Percentiles rank a stretch among this genome's conserved stretches.
Conservation (phyloP, 164 flowering plant species). For the Saururus chinensis region DNA sequence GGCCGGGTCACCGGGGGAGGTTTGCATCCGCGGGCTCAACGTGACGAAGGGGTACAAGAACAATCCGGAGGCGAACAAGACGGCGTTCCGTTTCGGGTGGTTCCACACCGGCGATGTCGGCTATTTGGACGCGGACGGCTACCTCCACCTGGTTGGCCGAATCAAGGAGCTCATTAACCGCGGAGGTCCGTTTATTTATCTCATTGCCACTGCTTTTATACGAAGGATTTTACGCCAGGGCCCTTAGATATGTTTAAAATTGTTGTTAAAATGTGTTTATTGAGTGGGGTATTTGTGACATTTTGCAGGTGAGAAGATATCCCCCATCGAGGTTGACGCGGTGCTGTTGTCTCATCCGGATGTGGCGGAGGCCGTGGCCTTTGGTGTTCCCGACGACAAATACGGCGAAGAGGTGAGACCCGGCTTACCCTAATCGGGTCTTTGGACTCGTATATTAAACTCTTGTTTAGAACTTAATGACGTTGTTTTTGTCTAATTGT, state of each 20-base stretch:
- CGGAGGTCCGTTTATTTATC: slow-evolving; percentile 58
- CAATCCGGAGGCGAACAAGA: slow-evolving; percentile 75
- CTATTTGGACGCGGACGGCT: slow-evolving; percentile 68
- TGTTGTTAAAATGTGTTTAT: not conserved
- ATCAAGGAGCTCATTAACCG: slow-evolving; percentile 97
- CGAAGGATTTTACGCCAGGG: too few relatives aligned
- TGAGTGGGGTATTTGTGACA: not conserved
- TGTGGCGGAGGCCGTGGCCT: slow-evolving; percentile 73
- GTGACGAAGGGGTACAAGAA: slow-evolving; percentile 85
- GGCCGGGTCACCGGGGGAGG: slow-evolving; percentile 54
- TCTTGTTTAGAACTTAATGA: too few relatives aligned
- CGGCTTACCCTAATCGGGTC: not conserved
- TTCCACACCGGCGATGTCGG: slow-evolving; percentile 95
- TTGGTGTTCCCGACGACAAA: slow-evolving; percentile 91
- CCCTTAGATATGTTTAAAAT: too few relatives aligned
- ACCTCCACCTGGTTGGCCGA: slow-evolving; percentile 82
- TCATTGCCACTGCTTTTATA: too few relatives aligned
- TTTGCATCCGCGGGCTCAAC: slow-evolving; percentile 80
- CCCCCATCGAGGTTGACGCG: slow-evolving; percentile 93
- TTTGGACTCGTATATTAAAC: too few relatives aligned
- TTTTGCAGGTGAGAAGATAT: slow-evolving; percentile 67
- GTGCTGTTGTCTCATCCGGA: slow-evolving; percentile 76
- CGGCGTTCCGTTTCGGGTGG: slow-evolving; percentile 72
- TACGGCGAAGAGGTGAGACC: slow-evolving; percentile 83
- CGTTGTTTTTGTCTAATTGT: too few relatives aligned